These are phyloP conservation scores for Benincasa hispida DNA, from an alignment of 306 rosid genomes.

Conservation along the genomic window DNA sequence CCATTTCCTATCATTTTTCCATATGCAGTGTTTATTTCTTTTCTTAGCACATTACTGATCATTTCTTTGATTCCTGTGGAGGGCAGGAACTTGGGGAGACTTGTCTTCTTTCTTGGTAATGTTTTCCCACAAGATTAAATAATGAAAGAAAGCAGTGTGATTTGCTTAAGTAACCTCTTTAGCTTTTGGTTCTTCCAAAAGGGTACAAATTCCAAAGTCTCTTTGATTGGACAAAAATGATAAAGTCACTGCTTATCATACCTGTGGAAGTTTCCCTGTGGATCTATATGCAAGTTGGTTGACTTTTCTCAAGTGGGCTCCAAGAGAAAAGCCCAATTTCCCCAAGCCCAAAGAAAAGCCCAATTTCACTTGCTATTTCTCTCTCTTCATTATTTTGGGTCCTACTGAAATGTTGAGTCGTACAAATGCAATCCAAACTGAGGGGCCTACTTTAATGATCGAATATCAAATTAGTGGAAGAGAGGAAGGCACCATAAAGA, in stretches of 20 bases:
- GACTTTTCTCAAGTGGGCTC: neutral
- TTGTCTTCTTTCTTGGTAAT: neutral
- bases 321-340: neutral
- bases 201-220: neutral
- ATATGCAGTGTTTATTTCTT: neutral
- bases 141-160: neutral
- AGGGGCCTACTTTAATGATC: neutral
- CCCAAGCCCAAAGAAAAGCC: neutral
- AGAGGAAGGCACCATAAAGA: constrained; percentile 14
- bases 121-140: neutral
- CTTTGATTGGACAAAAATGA: neutral
- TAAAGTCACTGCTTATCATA: neutral
- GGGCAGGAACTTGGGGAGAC: neutral
- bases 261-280: neutral
- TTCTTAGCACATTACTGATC: neutral
- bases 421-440: neutral
- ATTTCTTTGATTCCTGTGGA: neutral
- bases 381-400: neutral
- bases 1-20: neutral
- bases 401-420: neutral
- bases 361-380: neutral
- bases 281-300: neutral
- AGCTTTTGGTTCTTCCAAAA: neutral
- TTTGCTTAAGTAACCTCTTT: neutral
- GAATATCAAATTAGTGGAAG: constrained; percentile 10